Conservation (phyloP, 2,329 filamentous ascomycete genomes). For the Xylaria sp. region DNA sequence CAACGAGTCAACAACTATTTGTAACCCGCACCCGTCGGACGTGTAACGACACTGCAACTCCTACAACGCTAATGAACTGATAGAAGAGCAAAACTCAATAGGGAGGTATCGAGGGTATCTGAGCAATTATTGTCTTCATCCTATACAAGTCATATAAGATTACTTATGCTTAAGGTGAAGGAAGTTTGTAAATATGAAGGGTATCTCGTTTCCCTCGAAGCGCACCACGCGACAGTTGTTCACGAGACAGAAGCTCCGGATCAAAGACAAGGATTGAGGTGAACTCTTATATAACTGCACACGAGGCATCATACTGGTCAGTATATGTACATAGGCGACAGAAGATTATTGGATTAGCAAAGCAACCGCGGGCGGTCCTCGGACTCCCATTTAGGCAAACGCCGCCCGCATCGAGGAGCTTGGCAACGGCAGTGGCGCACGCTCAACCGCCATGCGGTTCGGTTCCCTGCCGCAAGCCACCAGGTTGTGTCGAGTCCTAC, state of each 20-base stretch:
- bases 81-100: not conserved
- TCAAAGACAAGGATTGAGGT: not conserved
- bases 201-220: not conserved
- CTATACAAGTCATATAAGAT: not conserved
- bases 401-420: not conserved
- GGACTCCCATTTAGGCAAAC: not conserved
- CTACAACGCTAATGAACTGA: not conserved
- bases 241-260: not conserved
- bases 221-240: not conserved
- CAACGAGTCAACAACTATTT: not conserved
- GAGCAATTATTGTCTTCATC: not conserved
- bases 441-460: not conserved
- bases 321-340: too few species aligned
- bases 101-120: not conserved
- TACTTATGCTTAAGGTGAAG: not conserved
- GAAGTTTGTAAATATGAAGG: too few species aligned
- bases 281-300: not conserved
- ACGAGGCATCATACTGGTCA: not conserved
- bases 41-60: not conserved
- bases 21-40: not conserved
- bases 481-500: not conserved
- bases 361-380: not conserved
- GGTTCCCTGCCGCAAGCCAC: not conserved
- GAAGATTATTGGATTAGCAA: not conserved
- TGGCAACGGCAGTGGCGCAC: constrained; percentile 2